Percentiles rank a stretch among this genome's conserved stretches.
Conservation (phyloP, 768 basidiomycete genomes). For the Leucogyrophana mollusca region DNA sequence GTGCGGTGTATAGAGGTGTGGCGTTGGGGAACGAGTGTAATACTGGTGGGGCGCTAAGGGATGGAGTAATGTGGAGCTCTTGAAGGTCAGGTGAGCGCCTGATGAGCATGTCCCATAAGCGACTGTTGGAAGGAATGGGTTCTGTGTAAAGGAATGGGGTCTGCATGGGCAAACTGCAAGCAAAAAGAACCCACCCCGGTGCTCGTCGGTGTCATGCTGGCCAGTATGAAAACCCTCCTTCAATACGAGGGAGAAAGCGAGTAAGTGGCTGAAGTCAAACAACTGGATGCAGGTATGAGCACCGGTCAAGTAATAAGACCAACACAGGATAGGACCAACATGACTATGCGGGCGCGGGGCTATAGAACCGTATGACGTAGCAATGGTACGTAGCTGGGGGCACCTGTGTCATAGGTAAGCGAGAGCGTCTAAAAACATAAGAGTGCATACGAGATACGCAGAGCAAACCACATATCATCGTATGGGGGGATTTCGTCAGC, state of each 20-base stretch:
- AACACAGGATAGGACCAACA: constrained; percentile 38
- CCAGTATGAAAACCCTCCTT: constrained; percentile 58
- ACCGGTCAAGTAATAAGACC: constrained; percentile 1
- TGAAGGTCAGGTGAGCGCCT: constrained; percentile 63
- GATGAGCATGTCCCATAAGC: constrained; percentile 72
- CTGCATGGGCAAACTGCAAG: too few relatives aligned
- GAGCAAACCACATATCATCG: constrained; percentile 78
- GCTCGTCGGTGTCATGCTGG: constrained; percentile 52
- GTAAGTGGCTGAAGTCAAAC: constrained; percentile 64
- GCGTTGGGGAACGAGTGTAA: constrained; percentile 32
- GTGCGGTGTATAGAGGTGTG: constrained; percentile 50
- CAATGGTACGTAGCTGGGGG: constrained; percentile 60
- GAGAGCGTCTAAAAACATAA: constrained; percentile 1
- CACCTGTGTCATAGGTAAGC: constrained; percentile 43
- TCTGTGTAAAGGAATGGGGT: constrained; percentile 16
- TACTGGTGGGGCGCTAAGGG: constrained; percentile 22
- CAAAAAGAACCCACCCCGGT: constrained; percentile 45
- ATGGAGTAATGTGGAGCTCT: constrained; percentile 47
- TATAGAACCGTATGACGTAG: constrained; percentile 59
- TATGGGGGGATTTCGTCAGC: constrained; percentile 61
- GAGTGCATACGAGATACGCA: constrained; percentile 58
- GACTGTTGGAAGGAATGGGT: constrained; percentile 17
- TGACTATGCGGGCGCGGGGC: constrained; percentile 59
- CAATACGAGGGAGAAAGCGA: constrained; percentile 59
- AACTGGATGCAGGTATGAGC: constrained; percentile 39